Base-by-base conservation (phyloP, 768 basidiomycete species). In the Pisolithus microcarpus region DNA sequence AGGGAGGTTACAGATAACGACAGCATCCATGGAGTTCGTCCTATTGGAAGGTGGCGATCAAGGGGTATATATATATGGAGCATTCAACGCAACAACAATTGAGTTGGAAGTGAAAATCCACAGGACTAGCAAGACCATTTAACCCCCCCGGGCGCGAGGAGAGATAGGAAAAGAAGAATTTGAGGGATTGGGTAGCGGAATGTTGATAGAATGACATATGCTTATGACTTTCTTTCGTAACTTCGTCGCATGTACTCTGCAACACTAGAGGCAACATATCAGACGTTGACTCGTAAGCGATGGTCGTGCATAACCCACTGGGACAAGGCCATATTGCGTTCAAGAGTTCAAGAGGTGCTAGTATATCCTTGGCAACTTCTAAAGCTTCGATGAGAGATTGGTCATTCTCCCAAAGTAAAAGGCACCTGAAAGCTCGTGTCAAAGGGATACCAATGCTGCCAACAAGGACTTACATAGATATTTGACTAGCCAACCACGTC, bases 401-500 rank as follows among this genome's bases (percentile, higher is more conserved):
- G 61, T 90, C 84, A 50, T 79, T 73, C 46, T 75, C 75, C 82
- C 83, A 89, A 18, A 90, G 61, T 2, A 77, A 69, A 34, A 89
- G 67, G 57, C 84, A 85, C 56, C 84, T 86, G 53, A 30, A n/a
- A 42, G 16, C 36, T 30, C 40, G 31, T 19, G 13, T 55, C 30
- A 57, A 52, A 13, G 23, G 31, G 23, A 45, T 38, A 8, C 21
- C 3, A 23, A 3, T 46, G 28, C 24, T 16, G 5, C 23, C 16
- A 5, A 28, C 8, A 43, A 24, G 23, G 7, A 66, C 80, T 38
- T 58, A 84, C 84, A 80, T 78, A 0, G 77, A 73, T 6, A 85
- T 70, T 56, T 85, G 85, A 53, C 78, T 82, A 30, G 78, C 70
- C 56, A 85, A 85, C 87, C 87, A 89, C 42, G 75, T 74, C 49